phyloP scores from a whole-genome alignment of 768 basidiomycete genomes.

The Mycena metata region DNA sequence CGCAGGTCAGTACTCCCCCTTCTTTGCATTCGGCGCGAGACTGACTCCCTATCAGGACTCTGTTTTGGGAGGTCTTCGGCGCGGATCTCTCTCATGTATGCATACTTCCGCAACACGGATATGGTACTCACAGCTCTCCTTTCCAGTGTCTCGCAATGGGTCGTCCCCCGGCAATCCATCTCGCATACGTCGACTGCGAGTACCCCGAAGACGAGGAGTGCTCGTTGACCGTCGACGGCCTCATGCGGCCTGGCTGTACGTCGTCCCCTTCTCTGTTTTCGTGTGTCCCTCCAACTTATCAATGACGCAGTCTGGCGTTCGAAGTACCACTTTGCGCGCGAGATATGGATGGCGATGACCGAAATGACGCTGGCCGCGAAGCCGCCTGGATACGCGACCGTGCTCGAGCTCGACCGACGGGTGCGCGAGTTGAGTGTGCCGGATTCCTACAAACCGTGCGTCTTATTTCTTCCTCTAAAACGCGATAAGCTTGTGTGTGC shows the following conservation, averaged over 20 bases:
- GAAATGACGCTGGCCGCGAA: slow-evolving; percentile 64
- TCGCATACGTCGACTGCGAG: slow-evolving; percentile 57
- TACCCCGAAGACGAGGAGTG: slow-evolving; percentile 70
- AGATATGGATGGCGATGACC: slow-evolving; percentile 63
- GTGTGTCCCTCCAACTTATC: not conserved
- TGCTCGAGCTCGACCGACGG: slow-evolving; percentile 65
- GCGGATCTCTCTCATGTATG: slow-evolving; percentile 55
- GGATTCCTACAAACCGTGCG: slow-evolving; percentile 61
- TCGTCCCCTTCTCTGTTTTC: slow-evolving; percentile 16
- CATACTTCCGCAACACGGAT: slow-evolving; percentile 19
- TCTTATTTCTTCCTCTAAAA: slow-evolving; percentile 21
- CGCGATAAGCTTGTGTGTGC: too few species aligned
- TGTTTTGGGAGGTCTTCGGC: slow-evolving; percentile 57
- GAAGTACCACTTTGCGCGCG: slow-evolving; percentile 65
- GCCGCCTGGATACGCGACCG: slow-evolving; percentile 58
- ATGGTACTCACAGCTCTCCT: not conserved
- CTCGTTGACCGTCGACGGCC: slow-evolving; percentile 57
- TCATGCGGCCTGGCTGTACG: slow-evolving; percentile 65
- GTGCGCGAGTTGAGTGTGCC: slow-evolving; percentile 63
- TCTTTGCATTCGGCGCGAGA: not conserved
- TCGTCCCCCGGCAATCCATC: slow-evolving; percentile 55
- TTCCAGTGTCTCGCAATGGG: slow-evolving; percentile 55
- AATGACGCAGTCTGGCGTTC: slow-evolving; percentile 65
- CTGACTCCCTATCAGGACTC: slow-evolving; percentile 35
- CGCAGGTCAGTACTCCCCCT: slow-evolving; percentile 33